Percentiles rank a stretch among this genome's conserved stretches.
Evolutionary conservation across 2,329 filamentous ascomycete genomes (phyloP).

Genomic region (Exophiala bonariae): DNA sequence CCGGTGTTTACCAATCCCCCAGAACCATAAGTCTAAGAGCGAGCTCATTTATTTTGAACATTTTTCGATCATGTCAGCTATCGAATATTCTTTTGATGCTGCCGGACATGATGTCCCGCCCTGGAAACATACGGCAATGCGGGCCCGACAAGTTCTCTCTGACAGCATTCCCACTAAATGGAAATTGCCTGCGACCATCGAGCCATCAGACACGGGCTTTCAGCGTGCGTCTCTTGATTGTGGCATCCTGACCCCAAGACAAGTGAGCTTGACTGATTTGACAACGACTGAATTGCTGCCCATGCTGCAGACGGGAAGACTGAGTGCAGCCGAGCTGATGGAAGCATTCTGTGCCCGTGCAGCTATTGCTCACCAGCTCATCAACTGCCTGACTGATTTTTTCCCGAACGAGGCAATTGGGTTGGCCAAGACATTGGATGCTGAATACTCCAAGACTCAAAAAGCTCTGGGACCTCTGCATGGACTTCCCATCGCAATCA

Average conservation of each 20-base stretch:
- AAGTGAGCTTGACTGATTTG: conserved; percentile 50
- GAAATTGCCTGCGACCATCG: conserved; percentile 1
- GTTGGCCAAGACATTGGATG: conserved; percentile 36
- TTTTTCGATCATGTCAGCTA: not conserved
- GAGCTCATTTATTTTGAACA: not conserved
- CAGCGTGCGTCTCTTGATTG: conserved; percentile 2
- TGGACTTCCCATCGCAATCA: conserved; percentile 39
- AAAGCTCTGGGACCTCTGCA: conserved; percentile 37
- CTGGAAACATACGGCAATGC: conserved; percentile 1
- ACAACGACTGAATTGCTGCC: conserved; percentile 41
- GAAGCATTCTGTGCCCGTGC: conserved; percentile 55
- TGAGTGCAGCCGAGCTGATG: conserved; percentile 47
- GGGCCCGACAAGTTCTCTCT: not conserved
- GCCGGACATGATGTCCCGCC: not conserved
- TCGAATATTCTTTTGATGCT: conserved; percentile 1
- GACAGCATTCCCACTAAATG: conserved; percentile 2
- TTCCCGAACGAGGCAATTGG: conserved; percentile 37
- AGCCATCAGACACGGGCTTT: conserved; percentile 1
- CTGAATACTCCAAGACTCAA: conserved; percentile 29
- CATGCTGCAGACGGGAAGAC: conserved; percentile 24
- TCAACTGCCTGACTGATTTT: conserved; percentile 37
- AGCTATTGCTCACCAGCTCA: conserved; percentile 30
- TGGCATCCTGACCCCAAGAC: conserved; percentile 44
- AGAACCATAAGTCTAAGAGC: not conserved
- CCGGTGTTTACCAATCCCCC: no score